phyloP scores from a whole-genome alignment of 371 early-diverging fungal species.

The Gilbertella persicaria region DNA sequence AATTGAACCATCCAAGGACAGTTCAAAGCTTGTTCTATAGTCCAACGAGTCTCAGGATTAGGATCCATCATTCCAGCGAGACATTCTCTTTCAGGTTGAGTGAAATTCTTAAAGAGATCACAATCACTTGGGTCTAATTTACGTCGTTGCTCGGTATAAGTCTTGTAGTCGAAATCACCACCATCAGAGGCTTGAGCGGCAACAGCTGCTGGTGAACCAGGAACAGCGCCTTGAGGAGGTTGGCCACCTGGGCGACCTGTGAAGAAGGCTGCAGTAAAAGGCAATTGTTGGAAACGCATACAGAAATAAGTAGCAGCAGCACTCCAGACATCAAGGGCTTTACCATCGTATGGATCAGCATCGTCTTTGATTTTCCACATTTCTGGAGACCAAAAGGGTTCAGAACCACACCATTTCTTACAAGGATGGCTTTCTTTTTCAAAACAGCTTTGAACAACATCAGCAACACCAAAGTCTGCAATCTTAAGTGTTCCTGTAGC shows the following conservation, averaged over 20 bases:
- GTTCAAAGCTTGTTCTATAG: constrained; percentile 75
- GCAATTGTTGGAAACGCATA: constrained; percentile 74
- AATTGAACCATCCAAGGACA: constrained; percentile 76
- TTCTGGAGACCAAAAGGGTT: constrained; percentile 93
- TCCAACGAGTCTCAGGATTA: constrained; percentile 74
- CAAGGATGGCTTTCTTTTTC: constrained; percentile 70
- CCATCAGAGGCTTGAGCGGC: constrained; percentile 31
- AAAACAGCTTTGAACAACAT: constrained; percentile 84
- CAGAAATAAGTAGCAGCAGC: constrained; percentile 82
- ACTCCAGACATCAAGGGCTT: constrained; percentile 83
- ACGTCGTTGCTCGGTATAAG: constrained; percentile 30
- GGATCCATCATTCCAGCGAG: constrained; percentile 61
- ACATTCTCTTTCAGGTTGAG: constrained; percentile 29
- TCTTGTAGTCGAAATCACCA: constrained; percentile 32
- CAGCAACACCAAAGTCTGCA: constrained; percentile 97
- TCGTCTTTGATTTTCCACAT: constrained; percentile 54
- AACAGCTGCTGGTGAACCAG: constrained; percentile 39
- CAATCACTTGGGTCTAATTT: constrained; percentile 28
- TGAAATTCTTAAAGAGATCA: constrained; percentile 24
- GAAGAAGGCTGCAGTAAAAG: constrained; percentile 47
- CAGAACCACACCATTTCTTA: constrained; percentile 82
- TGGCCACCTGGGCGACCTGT: constrained; percentile 25
- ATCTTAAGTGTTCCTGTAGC: constrained; percentile 86
- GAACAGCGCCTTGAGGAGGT: constrained; percentile 15
- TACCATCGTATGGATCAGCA: constrained; percentile 67